phyloP scores from a whole-genome alignment of 2,329 filamentous ascomycete species.

The Macrophomina tecta region DNA sequence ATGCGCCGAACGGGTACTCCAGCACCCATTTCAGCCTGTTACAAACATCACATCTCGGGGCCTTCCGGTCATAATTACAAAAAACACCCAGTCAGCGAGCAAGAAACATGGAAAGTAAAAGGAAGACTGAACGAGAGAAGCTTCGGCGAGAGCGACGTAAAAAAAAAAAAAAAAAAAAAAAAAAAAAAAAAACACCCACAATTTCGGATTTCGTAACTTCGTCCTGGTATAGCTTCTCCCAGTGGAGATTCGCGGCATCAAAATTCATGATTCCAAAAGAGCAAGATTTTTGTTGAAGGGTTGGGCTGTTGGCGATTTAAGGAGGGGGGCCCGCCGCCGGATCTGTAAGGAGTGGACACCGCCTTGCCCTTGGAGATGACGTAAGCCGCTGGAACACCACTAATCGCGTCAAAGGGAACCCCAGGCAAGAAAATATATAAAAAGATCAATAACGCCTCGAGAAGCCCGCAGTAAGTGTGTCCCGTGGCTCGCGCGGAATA shows the following conservation, averaged over 20 bases:
- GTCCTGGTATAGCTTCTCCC: conserved; percentile 16
- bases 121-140: not conserved
- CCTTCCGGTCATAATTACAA: not conserved
- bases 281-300: not conserved
- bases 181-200: not conserved
- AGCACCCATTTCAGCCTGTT: conserved; percentile 13
- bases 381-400: conserved; percentile 15
- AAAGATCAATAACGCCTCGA: not conserved
- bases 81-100: not conserved
- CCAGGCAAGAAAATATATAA: not conserved
- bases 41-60: conserved; percentile 18
- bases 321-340: conserved; percentile 2
- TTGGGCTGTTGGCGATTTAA: conserved; percentile 9
- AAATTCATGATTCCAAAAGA: conserved; percentile 10
- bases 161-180: no score
- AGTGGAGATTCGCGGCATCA: conserved; percentile 15
- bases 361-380: conserved; percentile 17
- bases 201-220: not conserved
- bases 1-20: conserved; percentile 2
- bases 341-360: conserved; percentile 21
- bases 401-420: not conserved
- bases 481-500: not conserved
- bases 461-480: not conserved
- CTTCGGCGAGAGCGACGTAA: no score
- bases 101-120: no score